Conservation (phyloP, 2,329 filamentous ascomycete species). For the Pseudodiploospora longispora region DNA sequence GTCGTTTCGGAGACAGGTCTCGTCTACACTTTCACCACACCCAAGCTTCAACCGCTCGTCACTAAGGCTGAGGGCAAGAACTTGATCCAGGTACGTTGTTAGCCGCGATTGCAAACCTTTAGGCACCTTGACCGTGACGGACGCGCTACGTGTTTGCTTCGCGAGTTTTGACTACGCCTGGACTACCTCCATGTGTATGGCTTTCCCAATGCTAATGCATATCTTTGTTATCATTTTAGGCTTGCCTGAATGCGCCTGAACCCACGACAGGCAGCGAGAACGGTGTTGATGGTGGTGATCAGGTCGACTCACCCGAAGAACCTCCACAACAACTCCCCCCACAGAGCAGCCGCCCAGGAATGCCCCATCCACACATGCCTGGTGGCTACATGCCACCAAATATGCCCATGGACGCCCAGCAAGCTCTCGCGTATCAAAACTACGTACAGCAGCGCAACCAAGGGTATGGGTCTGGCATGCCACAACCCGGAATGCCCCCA, state of each 20-base stretch:
- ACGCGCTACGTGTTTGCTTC: slow-evolving; percentile 1
- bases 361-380: slow-evolving; percentile 59
- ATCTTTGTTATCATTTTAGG: slow-evolving; percentile 43
- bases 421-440: slow-evolving; percentile 75
- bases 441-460: slow-evolving; percentile 68
- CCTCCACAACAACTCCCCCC: slow-evolving; percentile 67
- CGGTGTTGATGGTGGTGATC: slow-evolving; percentile 65
- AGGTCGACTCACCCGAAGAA: slow-evolving; percentile 88
- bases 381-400: slow-evolving; percentile 49
- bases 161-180: background rate
- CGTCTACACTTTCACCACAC: slow-evolving; percentile 97
- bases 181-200: background rate
- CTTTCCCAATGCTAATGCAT: slow-evolving; percentile 21
- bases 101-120: too few species aligned
- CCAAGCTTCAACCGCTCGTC: slow-evolving; percentile 94
- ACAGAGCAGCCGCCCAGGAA: slow-evolving; percentile 49
- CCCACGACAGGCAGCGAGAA: slow-evolving; percentile 74
- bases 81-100: slow-evolving; percentile 75
- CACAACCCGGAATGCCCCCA: slow-evolving; percentile 70
- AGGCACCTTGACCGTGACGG: too few species aligned
- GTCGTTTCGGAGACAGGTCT: slow-evolving; percentile 96
- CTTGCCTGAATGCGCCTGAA: slow-evolving; percentile 93
- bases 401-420: slow-evolving; percentile 65
- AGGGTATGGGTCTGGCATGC: slow-evolving; percentile 69
- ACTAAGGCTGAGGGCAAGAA: slow-evolving; percentile 99